Evolutionary conservation across 176 grass and related monocot species (phyloP).

Genomic region (Ampelocalamus luodianensis): DNA sequence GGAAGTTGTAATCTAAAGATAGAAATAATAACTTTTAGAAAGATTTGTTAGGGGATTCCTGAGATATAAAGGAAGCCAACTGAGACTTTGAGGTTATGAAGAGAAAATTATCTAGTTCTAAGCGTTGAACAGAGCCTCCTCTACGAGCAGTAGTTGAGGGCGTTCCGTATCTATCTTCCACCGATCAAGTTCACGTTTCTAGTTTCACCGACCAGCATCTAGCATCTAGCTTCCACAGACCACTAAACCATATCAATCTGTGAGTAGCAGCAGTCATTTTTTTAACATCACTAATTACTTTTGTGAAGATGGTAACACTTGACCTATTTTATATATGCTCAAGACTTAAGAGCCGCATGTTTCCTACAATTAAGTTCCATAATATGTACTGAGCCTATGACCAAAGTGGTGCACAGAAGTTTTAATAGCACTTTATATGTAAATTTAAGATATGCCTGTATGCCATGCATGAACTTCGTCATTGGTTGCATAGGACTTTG

Average conservation of each 20-base stretch:
- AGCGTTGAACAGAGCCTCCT: too few relatives aligned
- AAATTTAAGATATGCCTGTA: constrained; percentile 9
- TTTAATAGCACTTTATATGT: constrained; percentile 28
- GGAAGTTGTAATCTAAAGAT: too few relatives aligned
- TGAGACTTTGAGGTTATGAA: too few relatives aligned
- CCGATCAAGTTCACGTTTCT: too few relatives aligned
- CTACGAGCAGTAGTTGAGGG: too few relatives aligned
- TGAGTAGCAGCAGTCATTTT: not conserved
- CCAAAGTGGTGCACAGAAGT: constrained; percentile 12
- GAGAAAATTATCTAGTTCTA: too few relatives aligned
- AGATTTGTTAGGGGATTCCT: too few relatives aligned
- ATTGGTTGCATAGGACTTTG: constrained; percentile 3
- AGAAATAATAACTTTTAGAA: too few relatives aligned
- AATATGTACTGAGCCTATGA: not conserved
- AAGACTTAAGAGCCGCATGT: constrained; percentile 18
- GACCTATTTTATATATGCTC: constrained; percentile 17
- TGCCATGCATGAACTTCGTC: constrained; percentile 28
- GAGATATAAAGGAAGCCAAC: too few relatives aligned
- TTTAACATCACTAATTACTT: constrained; percentile 21
- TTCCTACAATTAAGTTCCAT: constrained; percentile 20
- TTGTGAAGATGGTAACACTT: constrained; percentile 20
- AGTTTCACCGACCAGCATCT: too few relatives aligned
- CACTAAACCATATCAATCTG: not conserved
- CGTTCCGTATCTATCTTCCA: too few relatives aligned
- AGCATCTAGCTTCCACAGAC: too few relatives aligned